Base-by-base conservation (phyloP, 495 filamentous ascomycete genomes). In the Aspergillus heteromorphus region DNA sequence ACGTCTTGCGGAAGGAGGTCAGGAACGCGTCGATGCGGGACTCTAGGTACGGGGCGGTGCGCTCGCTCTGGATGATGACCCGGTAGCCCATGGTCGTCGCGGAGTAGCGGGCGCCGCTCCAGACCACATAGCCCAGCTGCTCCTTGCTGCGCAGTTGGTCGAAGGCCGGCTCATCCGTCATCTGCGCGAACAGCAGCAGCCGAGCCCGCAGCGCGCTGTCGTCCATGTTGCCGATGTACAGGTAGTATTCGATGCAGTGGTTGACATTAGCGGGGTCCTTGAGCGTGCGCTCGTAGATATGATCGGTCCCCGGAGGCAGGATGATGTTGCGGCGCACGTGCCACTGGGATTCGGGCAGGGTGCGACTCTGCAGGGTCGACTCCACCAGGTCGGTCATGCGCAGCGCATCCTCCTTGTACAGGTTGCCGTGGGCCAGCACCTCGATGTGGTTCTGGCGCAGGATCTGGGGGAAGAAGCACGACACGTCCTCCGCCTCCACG, bases 121-220 rank as follows among this genome's bases (percentile, higher is more conserved):
- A 96, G 1, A 99, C 93, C 42, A 97, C 86, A 63, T 99, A 99
- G 13, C 93, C 93, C 8, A 99, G 86, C 69, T 99, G 93, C 67
- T 99, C 93, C 68, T 97, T 97, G 40, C 93, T 97, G 40, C 93
- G 84, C 1, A 99, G 77, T 65, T 92, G 88, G 67, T 99, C 88
- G 66, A 97, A 99, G 20, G 84, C 87, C 16, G 91, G 91, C 75
- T 99, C 93, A 43, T 95, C 87, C 1, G 89, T 85, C 70, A 97
- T 82, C 67, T 99, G 95, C n/a, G 89, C 85, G 48, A 97, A 79
- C 8, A 99, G 79, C 41, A 91, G 77, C 0, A 88, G 77, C 73
- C 89, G 91, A 14, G 91, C 87, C 14, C 88, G 78, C 10, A 92
- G 65, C 2, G 59, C 57, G 21, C 85, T 76, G 60, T 95, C 83